Base-by-base conservation (phyloP, 2,329 filamentous ascomycete species). In the Aspergillus intermedius region DNA sequence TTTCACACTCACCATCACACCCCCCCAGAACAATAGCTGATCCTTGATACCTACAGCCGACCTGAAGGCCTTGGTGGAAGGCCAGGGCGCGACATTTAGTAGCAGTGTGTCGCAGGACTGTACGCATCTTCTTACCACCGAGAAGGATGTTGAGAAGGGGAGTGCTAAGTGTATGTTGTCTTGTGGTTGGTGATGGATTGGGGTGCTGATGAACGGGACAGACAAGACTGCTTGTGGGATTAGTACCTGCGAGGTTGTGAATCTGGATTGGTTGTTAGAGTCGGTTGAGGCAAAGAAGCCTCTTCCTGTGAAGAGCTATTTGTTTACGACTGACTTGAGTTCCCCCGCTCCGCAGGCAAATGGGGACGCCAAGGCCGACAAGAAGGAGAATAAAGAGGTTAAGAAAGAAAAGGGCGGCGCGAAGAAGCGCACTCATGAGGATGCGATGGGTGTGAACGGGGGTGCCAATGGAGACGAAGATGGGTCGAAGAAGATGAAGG, bases 241-340 rank as follows among this genome's bases (percentile, higher is more conserved):
- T 10, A 70, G 75, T 30, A 70, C 63, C 17, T 66, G 85, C 10
- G 74, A 74, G 2, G 74, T 88, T 42, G 76, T 88, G 22, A 73
- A 67, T 8, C 63, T 83, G 0, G 67, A 78, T 12, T 89, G 86
- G 86, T 69, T 87, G 4, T 54, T 78, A 2, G 76, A 82, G n/a
- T 82, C 76, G 19, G 67, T 77, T 34, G 53, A 68, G 12, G 63
- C 68, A 13, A 70, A 69, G 42, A 61, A 67, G 9, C 72, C 68
- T 28, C 58, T 74, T 7, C 56, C 70, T 7, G 71, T 72, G 47
- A 63, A 66, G 12, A 49, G 61, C 0, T 74, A 74, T 50, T 46
- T 68, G 2, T 53, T 75, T 15, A 49, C 48, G 13, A 15, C 48
- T 43, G 40, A 35, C 5, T 25, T 54, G 3, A 47, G 50, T 17